Conservation (phyloP, 768 basidiomycete species). For the Psilocybe subaeruginosa region DNA sequence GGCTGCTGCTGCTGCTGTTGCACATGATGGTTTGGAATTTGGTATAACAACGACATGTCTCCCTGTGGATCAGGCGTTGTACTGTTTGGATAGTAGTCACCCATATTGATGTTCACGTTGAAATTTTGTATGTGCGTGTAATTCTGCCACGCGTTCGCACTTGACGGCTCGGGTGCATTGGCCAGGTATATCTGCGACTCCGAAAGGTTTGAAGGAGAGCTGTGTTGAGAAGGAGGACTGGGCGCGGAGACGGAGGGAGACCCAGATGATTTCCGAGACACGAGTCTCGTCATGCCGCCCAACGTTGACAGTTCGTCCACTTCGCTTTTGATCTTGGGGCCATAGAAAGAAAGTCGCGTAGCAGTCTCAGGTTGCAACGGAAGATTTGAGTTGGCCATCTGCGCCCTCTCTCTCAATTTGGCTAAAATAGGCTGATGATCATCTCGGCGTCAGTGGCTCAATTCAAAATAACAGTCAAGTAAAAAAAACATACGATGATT, state of each 20-base stretch:
- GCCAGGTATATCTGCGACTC: conserved; percentile 15
- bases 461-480: neutral
- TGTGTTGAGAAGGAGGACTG: conserved; percentile 46
- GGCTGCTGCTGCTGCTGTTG: conserved; percentile 19
- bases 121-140: conserved; percentile 36
- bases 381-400: conserved; percentile 35
- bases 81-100: conserved; percentile 16
- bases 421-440: conserved; percentile 59
- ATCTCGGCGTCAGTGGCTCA: neutral
- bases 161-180: conserved; percentile 4
- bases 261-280: conserved; percentile 51
- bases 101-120: conserved; percentile 36
- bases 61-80: conserved; percentile 14
- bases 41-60: conserved; percentile 23
- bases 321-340: conserved; percentile 56
- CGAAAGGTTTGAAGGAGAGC: conserved; percentile 40
- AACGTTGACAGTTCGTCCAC: conserved; percentile 63
- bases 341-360: conserved; percentile 36
- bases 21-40: conserved; percentile 20
- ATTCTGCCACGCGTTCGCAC: conserved; percentile 29
- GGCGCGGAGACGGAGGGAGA: conserved; percentile 48
- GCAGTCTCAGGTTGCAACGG: conserved; percentile 21
- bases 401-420: conserved; percentile 57
- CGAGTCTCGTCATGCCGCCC: conserved; percentile 65
- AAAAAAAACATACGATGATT: conserved; percentile 53